These are phyloP conservation scores for Coniochaeta sp. DNA, from an alignment of 2,329 filamentous ascomycete genomes.

Conservation along the genomic window DNA sequence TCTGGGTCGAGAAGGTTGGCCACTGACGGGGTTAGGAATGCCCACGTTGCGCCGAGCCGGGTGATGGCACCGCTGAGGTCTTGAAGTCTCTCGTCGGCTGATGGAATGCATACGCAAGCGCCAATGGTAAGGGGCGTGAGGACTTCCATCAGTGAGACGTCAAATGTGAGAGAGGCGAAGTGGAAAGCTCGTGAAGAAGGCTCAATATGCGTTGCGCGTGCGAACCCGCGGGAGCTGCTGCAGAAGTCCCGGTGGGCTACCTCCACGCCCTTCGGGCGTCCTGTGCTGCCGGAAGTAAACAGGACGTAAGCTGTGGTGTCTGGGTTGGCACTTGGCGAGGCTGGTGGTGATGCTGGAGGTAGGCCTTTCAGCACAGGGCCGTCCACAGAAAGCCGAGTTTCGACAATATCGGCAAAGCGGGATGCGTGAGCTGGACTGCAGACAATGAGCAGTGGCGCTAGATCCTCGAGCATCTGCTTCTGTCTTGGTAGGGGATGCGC, in stretches of 20 bases:
- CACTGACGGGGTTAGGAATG: conserved; percentile 17
- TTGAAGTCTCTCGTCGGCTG: conserved; percentile 27
- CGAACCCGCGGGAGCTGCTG: conserved; percentile 9
- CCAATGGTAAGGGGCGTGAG: conserved; percentile 28
- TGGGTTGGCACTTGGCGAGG: not conserved
- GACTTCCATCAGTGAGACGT: conserved; percentile 29
- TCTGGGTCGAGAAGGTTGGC: conserved; percentile 18
- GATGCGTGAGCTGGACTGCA: conserved; percentile 12
- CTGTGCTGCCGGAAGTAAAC: conserved; percentile 45
- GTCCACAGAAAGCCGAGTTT: conserved; percentile 6
- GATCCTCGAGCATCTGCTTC: conserved; percentile 9
- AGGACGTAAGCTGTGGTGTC: conserved; percentile 26
- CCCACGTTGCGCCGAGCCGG: conserved; percentile 11
- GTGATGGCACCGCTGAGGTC: conserved; percentile 20
- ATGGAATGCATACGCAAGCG: conserved; percentile 30
- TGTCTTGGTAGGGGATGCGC: conserved; percentile 11
- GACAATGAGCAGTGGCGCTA: conserved; percentile 9
- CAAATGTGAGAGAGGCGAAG: conserved; percentile 26
- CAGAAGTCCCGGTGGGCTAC: conserved; percentile 14
- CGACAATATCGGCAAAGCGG: conserved; percentile 8
- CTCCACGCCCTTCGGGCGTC: conserved; percentile 42
- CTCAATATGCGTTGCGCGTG: not conserved
- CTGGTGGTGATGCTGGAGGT: not conserved
- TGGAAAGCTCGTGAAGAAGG: conserved; percentile 12
- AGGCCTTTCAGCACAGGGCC: not conserved